Percentiles rank a stretch among this genome's conserved stretches.
phyloP scores from a whole-genome alignment of 2,329 filamentous ascomycete genomes.

The Didymella sp. region DNA sequence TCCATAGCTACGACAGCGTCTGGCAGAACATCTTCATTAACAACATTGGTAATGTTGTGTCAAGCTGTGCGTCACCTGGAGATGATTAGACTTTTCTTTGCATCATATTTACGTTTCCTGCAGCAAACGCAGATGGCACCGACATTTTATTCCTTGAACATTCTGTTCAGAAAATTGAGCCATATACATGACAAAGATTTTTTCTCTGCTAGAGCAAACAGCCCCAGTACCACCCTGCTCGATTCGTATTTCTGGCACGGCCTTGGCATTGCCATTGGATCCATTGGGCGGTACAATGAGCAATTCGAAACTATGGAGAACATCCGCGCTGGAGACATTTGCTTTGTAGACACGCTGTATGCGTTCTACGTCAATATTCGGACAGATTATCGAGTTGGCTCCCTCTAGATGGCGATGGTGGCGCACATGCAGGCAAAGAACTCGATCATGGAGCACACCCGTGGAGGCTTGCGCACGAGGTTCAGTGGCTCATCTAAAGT shows the following conservation, averaged over 20 bases:
- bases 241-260: slow-evolving; percentile 25
- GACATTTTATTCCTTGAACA: slow-evolving; percentile 62
- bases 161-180: slow-evolving; percentile 48
- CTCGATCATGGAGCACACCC: slow-evolving; percentile 32
- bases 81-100: neutral
- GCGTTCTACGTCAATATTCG: slow-evolving; percentile 66
- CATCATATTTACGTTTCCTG: slow-evolving; percentile 8
- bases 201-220: slow-evolving; percentile 28
- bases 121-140: slow-evolving; percentile 55
- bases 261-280: slow-evolving; percentile 62
- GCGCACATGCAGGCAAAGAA: slow-evolving; percentile 54
- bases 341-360: slow-evolving; percentile 56
- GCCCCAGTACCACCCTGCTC: slow-evolving; percentile 24
- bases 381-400: slow-evolving; percentile 60
- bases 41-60: slow-evolving; percentile 45
- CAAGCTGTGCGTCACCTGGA: slow-evolving; percentile 20
- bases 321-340: slow-evolving; percentile 58
- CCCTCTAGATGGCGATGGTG: slow-evolving; percentile 66
- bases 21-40: slow-evolving; percentile 63
- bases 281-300: slow-evolving; percentile 62
- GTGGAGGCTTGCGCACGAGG: slow-evolving; percentile 48
- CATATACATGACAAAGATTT: slow-evolving; percentile 27
- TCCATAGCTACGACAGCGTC: slow-evolving; percentile 56
- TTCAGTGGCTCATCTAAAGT: slow-evolving; percentile 41
- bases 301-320: slow-evolving; percentile 59